These are phyloP conservation scores for Diaporthe batatas DNA, from an alignment of 2,329 filamentous ascomycete genomes.

Conservation along the genomic window DNA sequence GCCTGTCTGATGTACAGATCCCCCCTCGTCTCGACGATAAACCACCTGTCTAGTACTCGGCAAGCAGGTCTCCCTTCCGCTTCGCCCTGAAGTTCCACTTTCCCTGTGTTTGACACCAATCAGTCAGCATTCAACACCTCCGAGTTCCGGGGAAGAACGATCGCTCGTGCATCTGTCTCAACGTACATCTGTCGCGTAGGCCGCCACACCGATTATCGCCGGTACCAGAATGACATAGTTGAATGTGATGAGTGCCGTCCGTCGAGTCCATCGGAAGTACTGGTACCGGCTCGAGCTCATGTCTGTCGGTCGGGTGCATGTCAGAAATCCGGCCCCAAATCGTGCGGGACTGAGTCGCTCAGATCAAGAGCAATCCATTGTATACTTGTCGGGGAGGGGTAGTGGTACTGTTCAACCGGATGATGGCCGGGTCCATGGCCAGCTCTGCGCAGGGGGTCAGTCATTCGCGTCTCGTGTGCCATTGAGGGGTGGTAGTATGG, in stretches of 20 bases:
- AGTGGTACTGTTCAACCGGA: slow-evolving; percentile 61
- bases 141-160: slow-evolving; percentile 25
- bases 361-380: background rate
- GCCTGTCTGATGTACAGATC: slow-evolving; percentile 35
- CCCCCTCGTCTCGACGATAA: slow-evolving; percentile 8
- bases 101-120: slow-evolving; percentile 68
- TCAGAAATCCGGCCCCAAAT: slow-evolving; percentile 1
- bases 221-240: slow-evolving; percentile 83
- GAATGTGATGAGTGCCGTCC: slow-evolving; percentile 84
- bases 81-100: slow-evolving; percentile 89
- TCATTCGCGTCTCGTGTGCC: slow-evolving; percentile 37
- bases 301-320: slow-evolving; percentile 64
- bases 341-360: background rate
- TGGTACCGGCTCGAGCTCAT: slow-evolving; percentile 89
- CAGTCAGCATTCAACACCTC: slow-evolving; percentile 13
- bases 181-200: slow-evolving; percentile 89
- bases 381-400: slow-evolving; percentile 8
- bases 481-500: slow-evolving; percentile 33
- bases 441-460: slow-evolving; percentile 56
- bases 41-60: slow-evolving; percentile 74
- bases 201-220: slow-evolving; percentile 75
- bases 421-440: slow-evolving; percentile 61
- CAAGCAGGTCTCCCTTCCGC: slow-evolving; percentile 86
- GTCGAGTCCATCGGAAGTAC: slow-evolving; percentile 93
- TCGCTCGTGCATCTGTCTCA: slow-evolving; percentile 35